A percentile compares a stretch with the other conserved stretches of the same genome.
Conservation (phyloP, 495 filamentous ascomycete species). For the Margaritispora aquatica region DNA sequence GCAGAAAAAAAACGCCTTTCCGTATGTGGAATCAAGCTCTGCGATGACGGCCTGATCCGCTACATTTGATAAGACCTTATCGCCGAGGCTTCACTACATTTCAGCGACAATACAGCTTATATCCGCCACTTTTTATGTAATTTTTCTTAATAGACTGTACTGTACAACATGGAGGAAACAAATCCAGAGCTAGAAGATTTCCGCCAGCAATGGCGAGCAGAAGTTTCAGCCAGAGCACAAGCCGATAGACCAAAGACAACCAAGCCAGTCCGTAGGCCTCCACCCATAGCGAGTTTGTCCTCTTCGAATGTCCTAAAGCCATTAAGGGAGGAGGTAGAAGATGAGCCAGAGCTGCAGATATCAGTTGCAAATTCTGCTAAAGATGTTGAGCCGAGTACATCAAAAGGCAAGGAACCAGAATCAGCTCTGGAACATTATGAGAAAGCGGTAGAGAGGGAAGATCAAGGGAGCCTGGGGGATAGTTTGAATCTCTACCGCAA, state of each 20-base stretch:
- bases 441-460: slow-evolving; percentile 81
- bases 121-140: background rate
- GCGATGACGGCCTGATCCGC: background rate
- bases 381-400: slow-evolving; percentile 7
- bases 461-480: slow-evolving; percentile 78
- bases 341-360: slow-evolving; percentile 27
- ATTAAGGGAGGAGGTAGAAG: slow-evolving; percentile 10
- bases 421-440: slow-evolving; percentile 94
- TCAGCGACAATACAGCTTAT: background rate
- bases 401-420: slow-evolving; percentile 46
- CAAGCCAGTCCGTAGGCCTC: slow-evolving; percentile 13
- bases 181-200: slow-evolving; percentile 68
- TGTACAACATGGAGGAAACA: slow-evolving; percentile 20
- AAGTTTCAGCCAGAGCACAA: slow-evolving; percentile 53
- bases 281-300: slow-evolving; percentile 10
- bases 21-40: background rate
- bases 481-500: slow-evolving; percentile 84
- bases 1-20: background rate
- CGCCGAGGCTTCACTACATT: background rate
- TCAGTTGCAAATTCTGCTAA: slow-evolving; percentile 26
- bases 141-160: slow-evolving; percentile 3
- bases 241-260: slow-evolving; percentile 12
- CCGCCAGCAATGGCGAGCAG: slow-evolving; percentile 75
- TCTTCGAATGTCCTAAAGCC: background rate
- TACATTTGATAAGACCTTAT: slow-evolving; percentile 1